Conservation (phyloP, 495 filamentous ascomycete genomes). For the Aspergillus kassunensis region DNA sequence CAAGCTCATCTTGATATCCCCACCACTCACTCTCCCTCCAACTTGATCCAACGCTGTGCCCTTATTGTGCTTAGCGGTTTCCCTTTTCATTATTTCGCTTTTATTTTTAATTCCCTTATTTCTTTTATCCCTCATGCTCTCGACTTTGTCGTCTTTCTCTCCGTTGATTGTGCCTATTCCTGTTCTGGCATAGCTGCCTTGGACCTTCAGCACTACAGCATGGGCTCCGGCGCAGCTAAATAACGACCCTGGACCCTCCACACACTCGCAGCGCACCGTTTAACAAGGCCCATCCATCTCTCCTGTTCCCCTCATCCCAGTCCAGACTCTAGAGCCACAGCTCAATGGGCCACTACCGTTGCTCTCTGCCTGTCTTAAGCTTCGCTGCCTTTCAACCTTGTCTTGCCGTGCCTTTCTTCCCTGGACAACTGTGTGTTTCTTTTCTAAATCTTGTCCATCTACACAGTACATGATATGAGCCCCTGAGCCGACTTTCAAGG, state of each 20-base stretch:
- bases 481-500: slow-evolving; percentile 2
- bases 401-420: slow-evolving; percentile 12
- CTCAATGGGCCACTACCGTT: slow-evolving; percentile 19
- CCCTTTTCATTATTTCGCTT: slow-evolving; percentile 14
- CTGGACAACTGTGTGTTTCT: slow-evolving; percentile 1
- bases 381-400: slow-evolving; percentile 12
- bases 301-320: slow-evolving; percentile 11
- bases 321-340: slow-evolving; percentile 22
- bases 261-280: slow-evolving; percentile 31
- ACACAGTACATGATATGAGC: slow-evolving; percentile 3
- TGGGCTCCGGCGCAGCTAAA: slow-evolving; percentile 39
- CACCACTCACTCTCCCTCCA: slow-evolving; percentile 20
- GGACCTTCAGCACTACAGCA: slow-evolving; percentile 20
- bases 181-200: slow-evolving; percentile 15
- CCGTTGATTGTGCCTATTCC: slow-evolving; percentile 13
- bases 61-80: slow-evolving; percentile 13
- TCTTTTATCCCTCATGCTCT: slow-evolving; percentile 6
- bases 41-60: slow-evolving; percentile 12
- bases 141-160: slow-evolving; percentile 10
- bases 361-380: slow-evolving; percentile 16
- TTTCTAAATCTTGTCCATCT: slow-evolving; percentile 5
- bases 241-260: slow-evolving; percentile 48
- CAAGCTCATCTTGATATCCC: slow-evolving; percentile 31
- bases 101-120: slow-evolving; percentile 1
- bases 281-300: slow-evolving; percentile 29